A percentile compares a stretch with the other conserved stretches of the same genome.
Conservation (phyloP, 768 basidiomycete species). For the Lyophyllum atratum region DNA sequence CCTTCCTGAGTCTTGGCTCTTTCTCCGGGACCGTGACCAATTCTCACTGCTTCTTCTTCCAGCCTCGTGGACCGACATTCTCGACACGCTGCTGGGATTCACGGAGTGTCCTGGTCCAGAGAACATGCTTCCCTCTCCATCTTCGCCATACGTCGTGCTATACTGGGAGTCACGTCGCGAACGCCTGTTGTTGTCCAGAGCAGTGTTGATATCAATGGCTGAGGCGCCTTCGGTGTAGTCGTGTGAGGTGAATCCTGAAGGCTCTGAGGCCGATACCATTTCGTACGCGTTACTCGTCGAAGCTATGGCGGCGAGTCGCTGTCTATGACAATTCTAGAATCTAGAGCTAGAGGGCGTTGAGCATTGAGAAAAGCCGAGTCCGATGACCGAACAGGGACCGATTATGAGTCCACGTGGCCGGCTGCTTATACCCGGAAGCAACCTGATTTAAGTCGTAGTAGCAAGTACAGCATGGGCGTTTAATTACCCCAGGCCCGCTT, state of each 20-base stretch:
- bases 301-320: constrained; percentile 10
- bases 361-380: not conserved
- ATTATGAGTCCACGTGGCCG: not conserved
- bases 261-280: constrained; percentile 42
- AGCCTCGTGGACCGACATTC: constrained; percentile 68
- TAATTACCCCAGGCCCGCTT: not conserved
- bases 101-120: constrained; percentile 72
- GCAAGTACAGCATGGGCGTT: not conserved
- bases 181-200: constrained; percentile 48
- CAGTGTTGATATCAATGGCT: constrained; percentile 68
- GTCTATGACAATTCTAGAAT: not conserved
- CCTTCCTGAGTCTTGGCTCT: constrained; percentile 49
- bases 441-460: not conserved
- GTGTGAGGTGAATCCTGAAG: constrained; percentile 29
- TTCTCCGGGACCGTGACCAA: constrained; percentile 49
- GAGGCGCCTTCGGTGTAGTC: constrained; percentile 92
- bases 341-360: not conserved
- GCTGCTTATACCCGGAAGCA: not conserved
- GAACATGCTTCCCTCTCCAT: constrained; percentile 70
- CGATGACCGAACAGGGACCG: not conserved
- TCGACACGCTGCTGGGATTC: constrained; percentile 78
- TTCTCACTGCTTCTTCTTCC: constrained; percentile 59
- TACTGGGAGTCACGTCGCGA: constrained; percentile 72
- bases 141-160: constrained; percentile 56
- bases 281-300: constrained; percentile 31